A percentile compares a stretch with the other conserved stretches of the same genome.
phyloP scores from a whole-genome alignment of 305 asterid species.

The Rubia balearica region DNA sequence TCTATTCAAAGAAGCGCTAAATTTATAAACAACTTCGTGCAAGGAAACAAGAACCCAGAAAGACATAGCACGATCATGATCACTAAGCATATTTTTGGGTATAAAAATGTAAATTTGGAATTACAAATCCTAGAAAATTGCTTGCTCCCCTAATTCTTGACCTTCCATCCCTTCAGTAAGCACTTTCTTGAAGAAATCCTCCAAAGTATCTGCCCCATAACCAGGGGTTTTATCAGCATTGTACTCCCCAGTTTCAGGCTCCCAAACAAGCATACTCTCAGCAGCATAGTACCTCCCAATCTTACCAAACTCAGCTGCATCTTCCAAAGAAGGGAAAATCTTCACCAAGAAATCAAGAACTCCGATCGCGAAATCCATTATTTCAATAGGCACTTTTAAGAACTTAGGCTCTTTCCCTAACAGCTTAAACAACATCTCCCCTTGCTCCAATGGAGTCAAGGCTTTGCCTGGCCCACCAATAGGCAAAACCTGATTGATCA shows the following conservation, averaged over 20 bases:
- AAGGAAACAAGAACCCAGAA: not conserved
- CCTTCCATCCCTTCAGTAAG: slow-evolving; percentile 83
- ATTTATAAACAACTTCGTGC: not conserved
- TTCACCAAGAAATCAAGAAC: slow-evolving; percentile 72
- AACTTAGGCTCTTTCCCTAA: slow-evolving; percentile 67
- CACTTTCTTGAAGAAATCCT: slow-evolving; percentile 73
- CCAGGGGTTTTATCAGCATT: slow-evolving; percentile 75
- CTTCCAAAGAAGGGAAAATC: slow-evolving; percentile 72
- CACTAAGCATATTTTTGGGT: not conserved
- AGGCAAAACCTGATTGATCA: slow-evolving; percentile 56
- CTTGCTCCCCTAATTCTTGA: slow-evolving; percentile 89
- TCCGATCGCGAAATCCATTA: slow-evolving; percentile 85
- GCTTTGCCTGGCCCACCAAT: slow-evolving; percentile 91
- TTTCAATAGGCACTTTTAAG: slow-evolving; percentile 70
- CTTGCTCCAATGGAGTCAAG: slow-evolving; percentile 88
- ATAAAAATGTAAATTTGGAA: not conserved
- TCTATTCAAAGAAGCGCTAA: not conserved
- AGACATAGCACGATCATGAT: not conserved
- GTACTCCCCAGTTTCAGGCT: slow-evolving; percentile 62
- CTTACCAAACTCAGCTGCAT: slow-evolving; percentile 90
- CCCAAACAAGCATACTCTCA: slow-evolving; percentile 81
- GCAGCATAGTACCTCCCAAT: slow-evolving; percentile 97
- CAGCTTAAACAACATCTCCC: slow-evolving; percentile 74
- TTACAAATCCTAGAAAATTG: slow-evolving; percentile 38
- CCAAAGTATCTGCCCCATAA: slow-evolving; percentile 80